Evolutionary conservation across 495 filamentous ascomycete species (phyloP).

Genomic region (Clavariopsis aquatica): DNA sequence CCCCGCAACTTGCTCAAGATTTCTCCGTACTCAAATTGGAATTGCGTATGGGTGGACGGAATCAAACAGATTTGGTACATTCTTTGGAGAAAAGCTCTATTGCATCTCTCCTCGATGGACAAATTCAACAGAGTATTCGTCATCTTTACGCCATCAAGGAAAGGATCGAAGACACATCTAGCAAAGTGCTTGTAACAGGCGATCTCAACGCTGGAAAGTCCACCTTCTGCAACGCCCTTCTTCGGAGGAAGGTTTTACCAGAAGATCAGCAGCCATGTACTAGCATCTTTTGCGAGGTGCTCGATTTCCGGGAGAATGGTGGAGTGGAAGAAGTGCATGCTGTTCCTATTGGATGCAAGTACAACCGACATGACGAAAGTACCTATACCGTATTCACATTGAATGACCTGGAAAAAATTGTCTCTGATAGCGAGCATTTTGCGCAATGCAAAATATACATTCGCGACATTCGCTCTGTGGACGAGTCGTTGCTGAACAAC

Average conservation of each 20-base stretch:
- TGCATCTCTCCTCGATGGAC: conserved; percentile 86
- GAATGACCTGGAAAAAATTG: conserved; percentile 79
- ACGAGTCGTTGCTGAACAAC: conserved; percentile 94
- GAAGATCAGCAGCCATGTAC: conserved; percentile 99
- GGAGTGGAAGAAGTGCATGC: conserved; percentile 95
- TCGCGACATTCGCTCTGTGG: conserved; percentile 84
- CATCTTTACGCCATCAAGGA: conserved; percentile 85
- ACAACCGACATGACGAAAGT: conserved; percentile 87
- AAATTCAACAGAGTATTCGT: conserved; percentile 88
- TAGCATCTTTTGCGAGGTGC: conserved; percentile 95
- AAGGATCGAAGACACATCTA: conserved; percentile 94
- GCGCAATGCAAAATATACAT: conserved; percentile 97
- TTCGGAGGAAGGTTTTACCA: conserved; percentile 88
- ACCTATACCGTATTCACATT: conserved; percentile 87
- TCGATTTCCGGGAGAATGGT: conserved; percentile 86
- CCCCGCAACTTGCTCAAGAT: conserved; percentile 90
- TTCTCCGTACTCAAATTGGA: conserved; percentile 95
- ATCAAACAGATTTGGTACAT: conserved; percentile 89
- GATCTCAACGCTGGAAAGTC: conserved; percentile 98
- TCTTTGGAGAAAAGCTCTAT: conserved; percentile 92
- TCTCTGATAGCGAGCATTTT: conserved; percentile 81
- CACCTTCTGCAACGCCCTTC: conserved; percentile 94
- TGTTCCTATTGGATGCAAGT: conserved; percentile 67
- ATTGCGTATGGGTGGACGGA: conserved; percentile 80
- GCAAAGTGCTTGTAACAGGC: conserved; percentile 96